A percentile compares a stretch with the other conserved stretches of the same genome.
Conservation (phyloP, 192 early-diverging fungal genomes). For the Chytriomyces sp. region DNA sequence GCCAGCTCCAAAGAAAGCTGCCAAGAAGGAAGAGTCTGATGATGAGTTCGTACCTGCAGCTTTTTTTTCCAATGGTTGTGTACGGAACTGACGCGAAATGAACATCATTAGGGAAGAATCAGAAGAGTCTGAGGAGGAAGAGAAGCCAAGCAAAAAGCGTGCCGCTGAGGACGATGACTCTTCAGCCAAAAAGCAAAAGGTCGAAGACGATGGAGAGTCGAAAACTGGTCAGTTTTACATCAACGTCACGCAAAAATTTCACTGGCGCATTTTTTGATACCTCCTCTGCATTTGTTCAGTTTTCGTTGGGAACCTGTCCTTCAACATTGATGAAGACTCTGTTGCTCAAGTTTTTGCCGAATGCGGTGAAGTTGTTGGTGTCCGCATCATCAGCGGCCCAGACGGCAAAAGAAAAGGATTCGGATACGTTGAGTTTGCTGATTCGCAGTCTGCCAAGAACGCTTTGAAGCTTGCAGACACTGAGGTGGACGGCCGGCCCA, state of each 20-base stretch:
- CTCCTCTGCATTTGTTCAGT: neutral
- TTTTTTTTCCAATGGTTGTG: too few relatives aligned
- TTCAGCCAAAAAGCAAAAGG: constrained; percentile 22
- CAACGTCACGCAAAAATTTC: neutral
- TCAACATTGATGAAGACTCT: constrained; percentile 70
- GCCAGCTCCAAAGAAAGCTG: too few relatives aligned
- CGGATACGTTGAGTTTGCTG: constrained; percentile 87
- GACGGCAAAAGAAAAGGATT: constrained; percentile 79
- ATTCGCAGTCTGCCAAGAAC: constrained; percentile 66
- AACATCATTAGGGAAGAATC: too few relatives aligned
- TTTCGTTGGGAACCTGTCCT: constrained; percentile 80
- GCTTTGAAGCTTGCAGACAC: constrained; percentile 66
- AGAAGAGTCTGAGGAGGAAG: constrained; percentile 43
- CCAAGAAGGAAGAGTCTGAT: too few relatives aligned
- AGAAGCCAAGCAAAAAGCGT: constrained; percentile 25
- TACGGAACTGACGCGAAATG: too few relatives aligned
- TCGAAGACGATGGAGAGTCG: constrained; percentile 21
- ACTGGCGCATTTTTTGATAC: neutral
- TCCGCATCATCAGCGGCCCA: constrained; percentile 75
- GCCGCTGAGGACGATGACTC: constrained; percentile 4
- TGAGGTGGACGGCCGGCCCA: constrained; percentile 77
- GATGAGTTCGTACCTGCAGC: too few relatives aligned
- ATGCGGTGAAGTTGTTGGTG: constrained; percentile 72
- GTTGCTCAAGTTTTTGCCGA: constrained; percentile 67
- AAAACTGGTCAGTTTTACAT: constrained; percentile 17